Evolutionary conservation across 208 protist genomes (phyloP), one percentile per base, ranked within the genome.

Genomic region (Strigomonas culicis): DNA sequence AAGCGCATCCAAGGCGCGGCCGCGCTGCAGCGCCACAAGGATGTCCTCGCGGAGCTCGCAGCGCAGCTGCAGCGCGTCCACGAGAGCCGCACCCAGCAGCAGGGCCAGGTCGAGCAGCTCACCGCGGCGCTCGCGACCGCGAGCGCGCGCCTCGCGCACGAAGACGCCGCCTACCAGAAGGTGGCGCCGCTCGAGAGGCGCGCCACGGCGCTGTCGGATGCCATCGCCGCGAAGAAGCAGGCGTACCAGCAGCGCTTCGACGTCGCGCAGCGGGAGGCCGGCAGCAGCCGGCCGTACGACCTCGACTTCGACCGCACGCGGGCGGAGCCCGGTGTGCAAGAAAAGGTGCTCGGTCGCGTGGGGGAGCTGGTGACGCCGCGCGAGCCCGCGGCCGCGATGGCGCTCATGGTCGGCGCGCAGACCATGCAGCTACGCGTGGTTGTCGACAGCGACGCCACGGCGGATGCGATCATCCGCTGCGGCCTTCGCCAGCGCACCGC

Each of bases 401-500:
- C 97, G 0, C 81, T 99, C 17, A 95, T 98, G 73, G 92, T 99
- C 10, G 87, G 94, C 6, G 98, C 98, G 7, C 83, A 90, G 51
- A 74, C 36, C 34, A 80, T 91, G 44, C 84, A 99, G 1, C 91
- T 98, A 70, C 92, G 98, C 47, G 87, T 99, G 21, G 86, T 99
- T 22, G 93, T 99, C n/a, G 87, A 97, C 41, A 95, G 58, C 53
- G 97, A 98, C 49, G 57, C 78, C 19, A 96, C 91, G 6, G 98
- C 92, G 17, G 90, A 97, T 57, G 59, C 82, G 22, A 81, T 99
- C 25, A 90, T 99, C 17, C 82, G 92, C 24, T 92, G 90, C 59
- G 69, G 92, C 21, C 80, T 99, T 28, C 86, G 90, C 21, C 79
- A 93, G 51, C 83, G 98, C 32, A 97, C 98, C 0, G 98, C 98